These are phyloP conservation scores for Angophora floribunda DNA, from an alignment of 345 rosid species.

Conservation along the genomic window DNA sequence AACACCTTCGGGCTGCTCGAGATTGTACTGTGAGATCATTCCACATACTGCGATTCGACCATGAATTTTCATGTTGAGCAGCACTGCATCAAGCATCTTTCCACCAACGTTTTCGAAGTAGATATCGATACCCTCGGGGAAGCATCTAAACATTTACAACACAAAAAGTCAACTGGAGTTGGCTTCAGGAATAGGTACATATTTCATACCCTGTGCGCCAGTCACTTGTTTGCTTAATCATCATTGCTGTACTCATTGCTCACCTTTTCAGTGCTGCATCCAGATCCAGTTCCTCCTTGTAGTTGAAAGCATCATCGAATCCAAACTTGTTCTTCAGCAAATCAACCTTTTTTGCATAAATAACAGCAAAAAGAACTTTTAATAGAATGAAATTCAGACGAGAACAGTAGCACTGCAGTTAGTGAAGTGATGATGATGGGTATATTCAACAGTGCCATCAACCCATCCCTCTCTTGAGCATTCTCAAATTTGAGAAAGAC, in stretches of 20 bases:
- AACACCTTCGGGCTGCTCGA: neutral
- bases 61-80: slow-evolving; percentile 8
- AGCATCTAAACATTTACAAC: slow-evolving; percentile 4
- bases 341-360: slow-evolving; percentile 27
- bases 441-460: neutral
- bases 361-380: neutral
- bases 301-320: slow-evolving; percentile 68
- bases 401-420: too few species aligned
- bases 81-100: slow-evolving; percentile 25
- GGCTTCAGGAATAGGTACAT: neutral
- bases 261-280: slow-evolving; percentile 58
- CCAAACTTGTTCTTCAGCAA: slow-evolving; percentile 54
- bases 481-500: neutral
- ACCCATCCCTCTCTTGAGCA: neutral
- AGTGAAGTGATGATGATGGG: neutral
- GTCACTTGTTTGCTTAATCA: neutral
- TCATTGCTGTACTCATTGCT: neutral
- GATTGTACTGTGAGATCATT: slow-evolving; percentile 21
- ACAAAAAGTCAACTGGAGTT: neutral
- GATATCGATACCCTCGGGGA: slow-evolving; percentile 22
- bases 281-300: slow-evolving; percentile 52
- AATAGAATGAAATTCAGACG: neutral
- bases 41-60: slow-evolving; percentile 14
- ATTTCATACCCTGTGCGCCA: neutral
- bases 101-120: slow-evolving; percentile 28